phyloP scores from a whole-genome alignment of 108 stramenopile species.

The Cyclostephanos tholiformis region DNA sequence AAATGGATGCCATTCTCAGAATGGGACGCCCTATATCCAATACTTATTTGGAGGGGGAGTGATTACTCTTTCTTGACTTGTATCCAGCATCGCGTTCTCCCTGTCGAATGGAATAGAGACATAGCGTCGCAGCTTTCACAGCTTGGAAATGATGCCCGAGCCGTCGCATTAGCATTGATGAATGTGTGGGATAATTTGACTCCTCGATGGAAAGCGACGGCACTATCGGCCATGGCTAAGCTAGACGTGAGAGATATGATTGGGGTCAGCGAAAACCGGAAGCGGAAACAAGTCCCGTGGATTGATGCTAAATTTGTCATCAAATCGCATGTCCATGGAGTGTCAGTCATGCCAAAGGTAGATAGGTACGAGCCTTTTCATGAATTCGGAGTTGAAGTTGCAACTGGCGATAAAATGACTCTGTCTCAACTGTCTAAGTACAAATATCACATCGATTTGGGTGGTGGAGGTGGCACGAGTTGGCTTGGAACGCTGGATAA shows the following conservation, averaged over 20 bases:
- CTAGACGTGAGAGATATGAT: conserved; percentile 6
- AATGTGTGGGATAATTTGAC: conserved; percentile 30
- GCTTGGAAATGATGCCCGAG: conserved; percentile 9
- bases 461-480: conserved; percentile 35
- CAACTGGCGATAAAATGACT: background rate
- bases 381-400: conserved; percentile 13
- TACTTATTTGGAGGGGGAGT: conserved; percentile 33
- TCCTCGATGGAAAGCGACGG: conserved; percentile 32
- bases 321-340: conserved; percentile 5
- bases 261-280: background rate
- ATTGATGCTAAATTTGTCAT: conserved; percentile 35
- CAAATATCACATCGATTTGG: conserved; percentile 35
- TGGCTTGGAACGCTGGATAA: conserved; percentile 34
- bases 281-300: conserved; percentile 8
- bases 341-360: background rate
- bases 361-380: conserved; percentile 7
- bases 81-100: conserved; percentile 6
- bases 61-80: conserved; percentile 30
- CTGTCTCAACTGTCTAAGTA: conserved; percentile 6
- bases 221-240: conserved; percentile 12
- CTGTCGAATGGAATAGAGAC: conserved; percentile 8
- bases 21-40: conserved; percentile 20
- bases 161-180: conserved; percentile 2
- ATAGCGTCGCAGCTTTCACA: conserved; percentile 1
- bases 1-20: conserved; percentile 4